Conservation (phyloP, 2,329 filamentous ascomycete species). For the Verticillium tricorpus region DNA sequence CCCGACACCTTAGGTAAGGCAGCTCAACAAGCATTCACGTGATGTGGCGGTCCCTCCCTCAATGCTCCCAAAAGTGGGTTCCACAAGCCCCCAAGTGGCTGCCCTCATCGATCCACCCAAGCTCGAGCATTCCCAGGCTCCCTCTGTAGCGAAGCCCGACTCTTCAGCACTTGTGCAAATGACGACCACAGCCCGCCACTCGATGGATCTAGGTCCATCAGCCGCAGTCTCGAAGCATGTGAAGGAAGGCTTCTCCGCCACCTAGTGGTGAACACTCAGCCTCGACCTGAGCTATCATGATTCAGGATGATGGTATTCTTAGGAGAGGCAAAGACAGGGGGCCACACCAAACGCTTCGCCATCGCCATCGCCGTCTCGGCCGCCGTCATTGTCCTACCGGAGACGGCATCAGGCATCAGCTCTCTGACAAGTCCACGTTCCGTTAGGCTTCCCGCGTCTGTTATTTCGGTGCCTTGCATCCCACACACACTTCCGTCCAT, state of each 20-base stretch:
- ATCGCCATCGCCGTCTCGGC: not conserved
- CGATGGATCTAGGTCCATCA: not conserved
- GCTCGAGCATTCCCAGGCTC: not conserved
- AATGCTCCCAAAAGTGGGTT: too few species aligned
- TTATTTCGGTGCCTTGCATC: conserved; percentile 1
- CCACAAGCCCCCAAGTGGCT: not conserved
- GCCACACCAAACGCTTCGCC: not conserved
- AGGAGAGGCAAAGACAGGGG: not conserved
- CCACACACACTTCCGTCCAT: not conserved
- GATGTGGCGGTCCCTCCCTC: not conserved
- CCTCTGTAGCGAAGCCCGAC: not conserved
- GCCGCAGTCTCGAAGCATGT: not conserved
- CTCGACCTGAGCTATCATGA: not conserved
- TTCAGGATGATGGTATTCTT: conserved; percentile 2
- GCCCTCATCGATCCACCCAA: not conserved
- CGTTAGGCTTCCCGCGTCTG: not conserved
- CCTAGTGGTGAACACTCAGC: not conserved
- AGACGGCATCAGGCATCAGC: not conserved
- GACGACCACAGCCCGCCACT: not conserved
- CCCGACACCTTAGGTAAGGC: not conserved
- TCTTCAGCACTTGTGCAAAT: not conserved
- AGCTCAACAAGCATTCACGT: not conserved
- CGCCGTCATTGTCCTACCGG: not conserved
- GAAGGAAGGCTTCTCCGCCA: not conserved
- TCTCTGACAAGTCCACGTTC: not conserved